Evolutionary conservation across 2,329 filamentous ascomycete species (phyloP).

Genomic region (Fusarium sp.): DNA sequence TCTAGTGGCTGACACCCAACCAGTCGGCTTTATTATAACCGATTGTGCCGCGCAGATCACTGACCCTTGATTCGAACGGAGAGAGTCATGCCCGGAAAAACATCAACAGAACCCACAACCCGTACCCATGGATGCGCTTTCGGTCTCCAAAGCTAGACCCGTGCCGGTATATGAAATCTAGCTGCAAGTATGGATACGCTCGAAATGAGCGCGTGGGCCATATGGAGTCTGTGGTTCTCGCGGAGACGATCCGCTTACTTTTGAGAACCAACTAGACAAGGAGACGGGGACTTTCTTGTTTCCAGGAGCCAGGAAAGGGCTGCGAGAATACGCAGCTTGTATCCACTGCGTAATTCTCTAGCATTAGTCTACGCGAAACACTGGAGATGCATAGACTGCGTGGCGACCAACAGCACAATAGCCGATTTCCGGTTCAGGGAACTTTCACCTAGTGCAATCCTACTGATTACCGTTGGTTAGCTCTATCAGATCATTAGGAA

Average conservation of each 20-base stretch:
- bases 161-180: background rate
- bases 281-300: background rate
- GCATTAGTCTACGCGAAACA: background rate
- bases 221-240: background rate
- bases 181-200: background rate
- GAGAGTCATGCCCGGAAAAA: background rate
- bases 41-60: conserved; percentile 5
- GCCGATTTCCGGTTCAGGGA: background rate
- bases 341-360: background rate
- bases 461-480: background rate
- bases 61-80: background rate
- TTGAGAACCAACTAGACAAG: background rate
- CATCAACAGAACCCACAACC: background rate
- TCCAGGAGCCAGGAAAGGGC: background rate
- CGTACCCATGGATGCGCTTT: background rate
- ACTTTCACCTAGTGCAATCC: background rate
- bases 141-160: background rate
- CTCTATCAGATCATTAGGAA: background rate
- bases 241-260: background rate
- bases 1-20: background rate
- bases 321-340: background rate
- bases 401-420: background rate
- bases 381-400: background rate
- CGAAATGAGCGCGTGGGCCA: background rate
- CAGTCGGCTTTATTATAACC: background rate